Base-by-base conservation (phyloP, 1,284 basidiomycete species). In the Erythrobasidium hasegawianum region DNA sequence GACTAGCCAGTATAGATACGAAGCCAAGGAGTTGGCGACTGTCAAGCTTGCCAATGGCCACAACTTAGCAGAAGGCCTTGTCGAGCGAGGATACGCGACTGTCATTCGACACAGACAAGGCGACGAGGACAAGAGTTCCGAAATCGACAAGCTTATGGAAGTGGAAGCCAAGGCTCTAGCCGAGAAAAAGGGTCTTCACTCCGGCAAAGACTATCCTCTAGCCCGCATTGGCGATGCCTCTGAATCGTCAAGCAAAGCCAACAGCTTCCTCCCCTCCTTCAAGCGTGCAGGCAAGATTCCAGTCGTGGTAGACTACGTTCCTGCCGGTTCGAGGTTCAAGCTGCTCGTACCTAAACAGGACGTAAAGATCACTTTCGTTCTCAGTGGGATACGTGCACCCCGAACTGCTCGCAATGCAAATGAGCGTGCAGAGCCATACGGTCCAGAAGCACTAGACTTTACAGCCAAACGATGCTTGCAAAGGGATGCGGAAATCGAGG, bases 261-360 rank as follows among this genome's bases (percentile, higher is more conserved):
- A 71, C 24, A 75, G 76, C 1, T 97, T 91, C 80, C 79, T 97
- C 20, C 90, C 89, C 64, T 85, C 87, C 52, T 94, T 97, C 82
- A 98, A 97, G 79, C 86, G 95, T 26, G 80, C 85, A 59, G 94
- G 92, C 16, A 84, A 83, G 72, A 84, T 95, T 62, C 81, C 86
- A 1, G 95, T 88, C 9, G 80, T 96, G 5, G 91, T 97, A 22
- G 94, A 98, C 60, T 97, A 91, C 77, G 92, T 97, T 68, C 87
- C 92, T 52, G 83, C 90, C 47, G 93, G 92, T 47, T 95, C 92
- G 5, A 85, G 93, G 59, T 96, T 93, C 85, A 97, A 94, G 88
- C 73, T 90, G 68, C 50, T 45, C 56, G 13, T 54, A 2, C 91
- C 92, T 0, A 95, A 90, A 78, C 92, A 96, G 75, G 93, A 94